Evolutionary conservation across 2,329 filamentous ascomycete genomes (phyloP).

Genomic region (Fusarium odoratissimum): DNA sequence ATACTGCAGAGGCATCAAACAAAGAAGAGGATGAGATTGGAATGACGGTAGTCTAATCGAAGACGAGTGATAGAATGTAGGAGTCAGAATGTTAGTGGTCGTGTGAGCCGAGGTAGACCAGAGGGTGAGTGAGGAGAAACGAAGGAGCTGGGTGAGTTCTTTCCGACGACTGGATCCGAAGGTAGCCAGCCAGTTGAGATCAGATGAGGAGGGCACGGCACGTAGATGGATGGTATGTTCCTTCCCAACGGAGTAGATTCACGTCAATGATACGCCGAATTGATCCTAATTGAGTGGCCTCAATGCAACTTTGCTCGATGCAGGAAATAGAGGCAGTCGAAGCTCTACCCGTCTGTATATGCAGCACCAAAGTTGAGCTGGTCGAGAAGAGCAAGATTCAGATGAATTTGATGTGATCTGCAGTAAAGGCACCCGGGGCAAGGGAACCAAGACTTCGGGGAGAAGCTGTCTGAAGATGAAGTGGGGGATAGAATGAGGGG

Average conservation of each 20-base stretch:
- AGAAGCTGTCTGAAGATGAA: conserved; percentile 30
- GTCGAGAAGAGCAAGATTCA: conserved; percentile 10
- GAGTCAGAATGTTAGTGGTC: conserved; percentile 27
- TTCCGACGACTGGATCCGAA: conserved; percentile 9
- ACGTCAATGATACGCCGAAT: conserved; percentile 11
- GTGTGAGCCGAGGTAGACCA: conserved; percentile 31
- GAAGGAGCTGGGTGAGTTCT: conserved; percentile 15
- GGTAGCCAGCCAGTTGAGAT: conserved; percentile 23
- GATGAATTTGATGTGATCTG: conserved; percentile 31
- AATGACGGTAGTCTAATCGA: not conserved
- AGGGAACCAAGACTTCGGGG: conserved; percentile 39
- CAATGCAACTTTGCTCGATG: conserved; percentile 7
- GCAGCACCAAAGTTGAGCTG: conserved; percentile 1
- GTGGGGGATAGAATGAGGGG: conserved; percentile 37
- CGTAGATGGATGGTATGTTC: conserved; percentile 10
- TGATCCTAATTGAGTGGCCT: conserved; percentile 1
- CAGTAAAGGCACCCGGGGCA: conserved; percentile 34
- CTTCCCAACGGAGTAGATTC: conserved; percentile 9
- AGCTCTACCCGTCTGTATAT: not conserved
- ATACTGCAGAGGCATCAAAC: conserved; percentile 46
- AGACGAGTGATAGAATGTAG: not conserved
- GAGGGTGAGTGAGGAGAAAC: conserved; percentile 20
- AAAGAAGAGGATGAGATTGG: not conserved
- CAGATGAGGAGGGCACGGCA: conserved; percentile 18
- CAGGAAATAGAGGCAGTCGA: conserved; percentile 5